A percentile compares a stretch with the other conserved stretches of the same genome.
phyloP scores from a whole-genome alignment of 1,284 basidiomycete genomes.

The Marasmius tenuissimus region DNA sequence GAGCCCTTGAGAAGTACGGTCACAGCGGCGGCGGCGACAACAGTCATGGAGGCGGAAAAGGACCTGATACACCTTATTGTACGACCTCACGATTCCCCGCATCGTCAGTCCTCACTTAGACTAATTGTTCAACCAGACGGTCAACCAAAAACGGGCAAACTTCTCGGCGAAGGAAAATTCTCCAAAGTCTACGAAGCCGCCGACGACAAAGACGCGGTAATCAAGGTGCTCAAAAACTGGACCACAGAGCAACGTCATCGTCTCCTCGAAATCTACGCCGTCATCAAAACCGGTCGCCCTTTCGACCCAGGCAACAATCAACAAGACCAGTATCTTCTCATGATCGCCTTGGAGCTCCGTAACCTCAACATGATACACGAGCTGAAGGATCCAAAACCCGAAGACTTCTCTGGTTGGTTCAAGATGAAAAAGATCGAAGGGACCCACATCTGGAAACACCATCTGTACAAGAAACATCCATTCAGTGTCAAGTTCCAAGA shows the following conservation, averaged over 20 bases:
- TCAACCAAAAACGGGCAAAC: background rate
- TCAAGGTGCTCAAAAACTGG: slow-evolving; percentile 6
- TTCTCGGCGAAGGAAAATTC: slow-evolving; percentile 4
- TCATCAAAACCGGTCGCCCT: background rate
- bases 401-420: slow-evolving; percentile 1
- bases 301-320: background rate
- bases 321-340: background rate
- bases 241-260: background rate
- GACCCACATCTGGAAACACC: background rate
- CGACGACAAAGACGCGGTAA: background rate
- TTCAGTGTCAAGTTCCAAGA: slow-evolving; percentile 1
- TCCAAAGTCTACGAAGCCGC: slow-evolving; percentile 1
- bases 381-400: background rate
- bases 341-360: background rate
- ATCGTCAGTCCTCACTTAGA: too few species aligned
- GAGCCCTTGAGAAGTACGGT: background rate
- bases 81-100: background rate
- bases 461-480: slow-evolving; percentile 3
- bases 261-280: background rate
- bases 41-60: background rate
- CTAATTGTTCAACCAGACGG: background rate
- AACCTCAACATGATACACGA: background rate
- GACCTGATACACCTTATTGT: background rate
- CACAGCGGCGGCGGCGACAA: background rate
- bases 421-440: background rate